Evolutionary conservation across 805 yeast genomes (phyloP), one percentile per base, ranked within the genome.

Genomic region (Schizosaccharomyces osmophilus): DNA sequence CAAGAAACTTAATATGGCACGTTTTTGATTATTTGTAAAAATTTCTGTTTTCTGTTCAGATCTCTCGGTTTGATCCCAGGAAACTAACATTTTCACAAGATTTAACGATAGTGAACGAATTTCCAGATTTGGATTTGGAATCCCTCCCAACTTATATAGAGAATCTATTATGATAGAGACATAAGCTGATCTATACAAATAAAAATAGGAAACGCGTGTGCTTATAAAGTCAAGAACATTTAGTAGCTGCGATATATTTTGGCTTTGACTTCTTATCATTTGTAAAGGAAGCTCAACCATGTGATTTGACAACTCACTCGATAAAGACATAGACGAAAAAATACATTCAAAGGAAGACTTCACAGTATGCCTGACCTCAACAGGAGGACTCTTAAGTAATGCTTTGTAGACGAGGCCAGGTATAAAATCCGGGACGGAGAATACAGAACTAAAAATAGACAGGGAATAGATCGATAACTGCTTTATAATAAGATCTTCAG

Each of bases 231-330:
- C 95, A 66, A 87, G 93, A 13, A 93, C 85, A 63, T 86, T 85
- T 19, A 57, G 74, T 48, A 89, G 95, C 68, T 87, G 95, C 1
- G 83, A 80, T 2, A 87, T 88, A 67, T 82, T 87, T 68, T 83
- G 85, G 0, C 93, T 90, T 68, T 88, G 95, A 68, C 94, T 97
- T 1, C 89, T 82, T 15, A 93, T 75, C 1, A 90, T 93, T 61
- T 97, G 78, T 65, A 97, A 82, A 0, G 96, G 95, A 89, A 95
- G 88, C 66, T 86, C 89, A 61, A 93, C 79, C 97, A 97, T 93
- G 8, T 6, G 22, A 17, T n/a, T 9, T 45, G 51, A 45, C 63
- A 77, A 74, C 6, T 81, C 78, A 55, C 60, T 59, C 9, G 60
- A 43, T 17, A n/a, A 29, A 1, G 26, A 22, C 26, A 51, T 51